Evolutionary conservation across 2,329 filamentous ascomycete genomes (phyloP).

Genomic region (Ceratocystis huliohia): DNA sequence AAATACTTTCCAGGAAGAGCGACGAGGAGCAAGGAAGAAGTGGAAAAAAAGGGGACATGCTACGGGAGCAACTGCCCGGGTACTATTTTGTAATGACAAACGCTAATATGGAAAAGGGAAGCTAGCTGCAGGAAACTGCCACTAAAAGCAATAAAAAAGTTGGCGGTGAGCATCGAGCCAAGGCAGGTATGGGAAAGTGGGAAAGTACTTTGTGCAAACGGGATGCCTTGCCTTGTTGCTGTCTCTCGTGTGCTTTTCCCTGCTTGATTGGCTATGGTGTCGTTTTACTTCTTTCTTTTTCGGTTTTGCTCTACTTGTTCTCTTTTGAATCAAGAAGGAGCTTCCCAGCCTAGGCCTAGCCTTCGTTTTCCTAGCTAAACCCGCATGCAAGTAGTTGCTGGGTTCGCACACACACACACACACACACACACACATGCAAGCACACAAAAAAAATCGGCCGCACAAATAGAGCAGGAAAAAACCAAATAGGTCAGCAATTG

Average conservation of each 20-base stretch:
- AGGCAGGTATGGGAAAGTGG: not conserved
- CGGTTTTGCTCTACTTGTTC: not conserved
- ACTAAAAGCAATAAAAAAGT: not conserved
- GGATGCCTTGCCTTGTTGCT: not conserved
- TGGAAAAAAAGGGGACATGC: not conserved
- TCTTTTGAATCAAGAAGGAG: not conserved
- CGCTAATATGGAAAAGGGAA: not conserved
- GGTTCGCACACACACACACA: not conserved
- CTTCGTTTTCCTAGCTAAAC: not conserved
- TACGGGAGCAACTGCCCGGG: not conserved
- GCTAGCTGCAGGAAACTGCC: not conserved
- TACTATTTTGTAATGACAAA: not conserved
- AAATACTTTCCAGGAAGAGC: not conserved
- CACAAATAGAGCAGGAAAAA: not conserved
- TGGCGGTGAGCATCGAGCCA: constrained; percentile 3
- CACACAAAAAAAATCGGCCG: not conserved
- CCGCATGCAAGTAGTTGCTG: not conserved
- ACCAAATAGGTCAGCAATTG: not conserved
- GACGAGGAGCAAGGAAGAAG: not conserved
- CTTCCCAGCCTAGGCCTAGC: not conserved
- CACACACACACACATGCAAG: not conserved
- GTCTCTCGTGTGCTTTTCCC: not conserved
- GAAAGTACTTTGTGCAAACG: not conserved
- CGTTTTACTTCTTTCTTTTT: not conserved
- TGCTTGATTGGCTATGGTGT: not conserved